phyloP scores from a whole-genome alignment of 208 protist genomes.

The Trichomonas tenax region DNA sequence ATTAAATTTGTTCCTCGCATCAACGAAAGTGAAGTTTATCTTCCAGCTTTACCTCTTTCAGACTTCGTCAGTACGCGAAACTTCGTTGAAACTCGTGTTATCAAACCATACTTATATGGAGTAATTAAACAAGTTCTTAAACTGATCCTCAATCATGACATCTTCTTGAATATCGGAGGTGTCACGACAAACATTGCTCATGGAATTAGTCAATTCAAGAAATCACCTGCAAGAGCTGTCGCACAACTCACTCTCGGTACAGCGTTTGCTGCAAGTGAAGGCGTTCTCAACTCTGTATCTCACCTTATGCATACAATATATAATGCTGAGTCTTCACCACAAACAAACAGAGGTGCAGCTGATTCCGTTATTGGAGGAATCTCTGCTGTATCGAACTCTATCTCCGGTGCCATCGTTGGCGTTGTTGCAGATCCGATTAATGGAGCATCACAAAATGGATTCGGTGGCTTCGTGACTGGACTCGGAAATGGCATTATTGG shows the following conservation, averaged over 20 bases:
- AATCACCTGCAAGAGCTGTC: neutral
- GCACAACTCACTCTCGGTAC: neutral
- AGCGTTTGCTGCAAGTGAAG: neutral
- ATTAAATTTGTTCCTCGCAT: neutral
- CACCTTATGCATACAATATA: neutral
- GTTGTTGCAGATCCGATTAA: neutral
- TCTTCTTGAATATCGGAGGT: neutral
- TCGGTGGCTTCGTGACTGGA: neutral
- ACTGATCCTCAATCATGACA: neutral
- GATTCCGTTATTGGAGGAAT: neutral
- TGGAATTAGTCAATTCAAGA: neutral
- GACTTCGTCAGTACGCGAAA: neutral
- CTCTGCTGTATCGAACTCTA: neutral
- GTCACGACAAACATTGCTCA: neutral
- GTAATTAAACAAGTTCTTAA: neutral
- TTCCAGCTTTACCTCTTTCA: neutral
- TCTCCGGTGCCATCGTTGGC: neutral
- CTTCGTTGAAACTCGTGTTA: neutral
- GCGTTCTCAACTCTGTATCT: neutral
- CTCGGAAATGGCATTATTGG: neutral
- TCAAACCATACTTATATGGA: neutral
- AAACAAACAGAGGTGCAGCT: neutral
- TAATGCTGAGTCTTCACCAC: neutral
- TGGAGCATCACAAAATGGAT: neutral
- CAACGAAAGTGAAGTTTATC: neutral